A percentile compares a stretch with the other conserved stretches of the same genome.
These are phyloP conservation scores for Staphylotrichum longicolle DNA, from an alignment of 495 filamentous ascomycete species.

Conservation along the genomic window DNA sequence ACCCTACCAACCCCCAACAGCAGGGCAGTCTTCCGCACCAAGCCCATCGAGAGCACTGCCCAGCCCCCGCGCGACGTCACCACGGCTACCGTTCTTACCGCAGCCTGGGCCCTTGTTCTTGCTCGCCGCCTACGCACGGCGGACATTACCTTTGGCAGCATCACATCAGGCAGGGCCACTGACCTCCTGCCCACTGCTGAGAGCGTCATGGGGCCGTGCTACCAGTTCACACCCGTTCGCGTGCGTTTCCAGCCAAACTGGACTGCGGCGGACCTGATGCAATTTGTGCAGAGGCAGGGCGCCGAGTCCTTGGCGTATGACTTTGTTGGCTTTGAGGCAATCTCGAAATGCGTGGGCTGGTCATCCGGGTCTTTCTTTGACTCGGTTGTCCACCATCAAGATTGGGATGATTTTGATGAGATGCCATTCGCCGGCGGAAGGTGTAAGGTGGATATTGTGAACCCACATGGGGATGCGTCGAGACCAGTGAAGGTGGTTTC, in stretches of 20 bases:
- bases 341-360: slow-evolving; percentile 32
- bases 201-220: slow-evolving; percentile 45
- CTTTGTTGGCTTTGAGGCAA: slow-evolving; percentile 37
- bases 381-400: slow-evolving; percentile 45
- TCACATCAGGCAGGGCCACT: slow-evolving; percentile 58
- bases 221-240: slow-evolving; percentile 45
- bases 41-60: no score
- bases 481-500: slow-evolving; percentile 15
- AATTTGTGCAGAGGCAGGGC: slow-evolving; percentile 39
- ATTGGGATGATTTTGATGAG: slow-evolving; percentile 44
- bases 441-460: slow-evolving; percentile 13
- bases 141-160: slow-evolving; percentile 62
- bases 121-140: slow-evolving; percentile 46
- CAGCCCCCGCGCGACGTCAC: slow-evolving; percentile 49
- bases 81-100: slow-evolving; percentile 55
- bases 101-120: slow-evolving; percentile 61
- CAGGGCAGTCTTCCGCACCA: slow-evolving; percentile 10
- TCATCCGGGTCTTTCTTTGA: slow-evolving; percentile 36
- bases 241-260: slow-evolving; percentile 31
- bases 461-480: slow-evolving; percentile 17
- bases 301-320: slow-evolving; percentile 38
- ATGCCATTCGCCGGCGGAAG: slow-evolving; percentile 29
- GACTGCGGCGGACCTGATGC: slow-evolving; percentile 35
- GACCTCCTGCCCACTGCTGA: slow-evolving; percentile 46
- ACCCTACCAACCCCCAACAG: slow-evolving; percentile 41